Base-by-base conservation (phyloP, 2,329 filamentous ascomycete genomes). In the Conoideocrella luteorostrata region DNA sequence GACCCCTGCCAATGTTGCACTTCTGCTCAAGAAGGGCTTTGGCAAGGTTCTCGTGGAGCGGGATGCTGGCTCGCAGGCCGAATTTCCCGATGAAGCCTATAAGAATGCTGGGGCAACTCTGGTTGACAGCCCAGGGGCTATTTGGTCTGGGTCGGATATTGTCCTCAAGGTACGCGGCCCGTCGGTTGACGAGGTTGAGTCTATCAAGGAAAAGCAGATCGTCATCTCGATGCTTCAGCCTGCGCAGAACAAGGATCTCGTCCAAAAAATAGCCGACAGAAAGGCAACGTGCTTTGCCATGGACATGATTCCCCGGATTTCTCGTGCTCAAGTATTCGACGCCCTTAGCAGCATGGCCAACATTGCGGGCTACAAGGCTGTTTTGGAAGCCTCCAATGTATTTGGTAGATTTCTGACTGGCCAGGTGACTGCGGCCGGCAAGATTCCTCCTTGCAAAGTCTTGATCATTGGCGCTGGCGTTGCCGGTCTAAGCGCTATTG, bases 281-380 rank as follows among this genome's bases (percentile, higher is more conserved):
- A 83, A 84, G 22, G 80, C 83, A 2, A 94, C 87, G 1, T 70
- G 79, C 13, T 93, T 95, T 59, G 88, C 89, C 18, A 95, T 95
- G 88, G 89, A 95, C 59, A 84, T 90, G 80, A 84, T 95, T 41
- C 89, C 89, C 13, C 81, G 89, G 32, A 95, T 95, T 54, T 94
- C 88, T 1, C 79, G 89, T 37, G 88, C 89, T 1, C 89, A 95
- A 60, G 82, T 86, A 1, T 95, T 94, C 55, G 88, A 95, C 64
- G 88, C 88, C 1, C 72, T 95, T 44, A 89, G 87, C 62, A 93
- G 86, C 9, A 95, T 95, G 89, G 88, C 89, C 47, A 95, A 95
- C 55, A 95, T 95, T 66, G 87, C 88, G 18, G 89, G 89, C 0
- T 95, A 95, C 68, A 95, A 94, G 64, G 89, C 88, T 32, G 87